Percentiles rank a stretch among this genome's conserved stretches.
Conservation (phyloP, 805 yeast species). For the Lipomyces japonicus region DNA sequence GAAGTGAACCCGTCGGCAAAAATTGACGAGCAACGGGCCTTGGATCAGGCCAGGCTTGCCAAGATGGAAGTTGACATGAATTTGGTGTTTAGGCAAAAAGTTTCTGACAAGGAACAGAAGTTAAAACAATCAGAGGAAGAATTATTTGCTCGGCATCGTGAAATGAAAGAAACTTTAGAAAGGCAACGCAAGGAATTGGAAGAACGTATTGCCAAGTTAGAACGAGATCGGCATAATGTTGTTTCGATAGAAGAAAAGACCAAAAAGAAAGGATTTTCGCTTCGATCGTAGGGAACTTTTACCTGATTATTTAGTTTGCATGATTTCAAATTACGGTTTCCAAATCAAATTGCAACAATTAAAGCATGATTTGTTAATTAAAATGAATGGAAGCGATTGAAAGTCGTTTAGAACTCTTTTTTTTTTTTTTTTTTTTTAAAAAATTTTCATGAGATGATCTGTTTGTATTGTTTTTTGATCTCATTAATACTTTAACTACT, state of each 20-base stretch:
- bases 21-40: slow-evolving; percentile 88
- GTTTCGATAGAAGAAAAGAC: slow-evolving; percentile 14
- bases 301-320: no score
- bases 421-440: no score
- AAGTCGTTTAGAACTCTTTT: no score
- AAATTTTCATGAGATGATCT: no score
- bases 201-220: slow-evolving; percentile 77
- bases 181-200: slow-evolving; percentile 87
- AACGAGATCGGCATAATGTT: slow-evolving; percentile 25
- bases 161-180: slow-evolving; percentile 90
- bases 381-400: no score
- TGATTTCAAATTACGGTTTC: no score
- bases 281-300: slow-evolving; percentile 26
- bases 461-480: no score
- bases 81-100: slow-evolving; percentile 92
- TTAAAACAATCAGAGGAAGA: slow-evolving; percentile 96
- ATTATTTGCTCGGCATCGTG: slow-evolving; percentile 89
- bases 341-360: no score
- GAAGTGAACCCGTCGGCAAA: slow-evolving; percentile 90
- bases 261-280: slow-evolving; percentile 25
- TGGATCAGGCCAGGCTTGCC: slow-evolving; percentile 89
- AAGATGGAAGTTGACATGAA: slow-evolving; percentile 97
- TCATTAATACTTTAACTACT: no score
- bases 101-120: slow-evolving; percentile 93
- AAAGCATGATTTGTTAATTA: no score